Conservation (phyloP, 306 rosid species). For the Canavalia gladiata region DNA sequence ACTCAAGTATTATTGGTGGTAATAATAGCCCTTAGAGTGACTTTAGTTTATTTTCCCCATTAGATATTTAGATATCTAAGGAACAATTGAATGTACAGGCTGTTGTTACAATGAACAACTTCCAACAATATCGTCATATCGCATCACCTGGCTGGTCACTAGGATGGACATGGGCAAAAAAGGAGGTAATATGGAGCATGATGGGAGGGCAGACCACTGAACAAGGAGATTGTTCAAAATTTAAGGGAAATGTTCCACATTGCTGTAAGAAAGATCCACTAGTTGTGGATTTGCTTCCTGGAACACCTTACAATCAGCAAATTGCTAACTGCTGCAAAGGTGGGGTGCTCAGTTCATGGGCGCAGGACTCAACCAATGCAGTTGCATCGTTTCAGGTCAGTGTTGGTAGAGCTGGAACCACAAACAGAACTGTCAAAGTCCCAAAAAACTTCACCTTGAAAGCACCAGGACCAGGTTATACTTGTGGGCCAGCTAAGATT, state of each 20-base stretch:
- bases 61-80: slow-evolving; percentile 37
- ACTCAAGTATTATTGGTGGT: neutral
- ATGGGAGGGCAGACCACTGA: slow-evolving; percentile 84
- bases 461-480: slow-evolving; percentile 93
- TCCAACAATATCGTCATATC: slow-evolving; percentile 86
- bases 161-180: slow-evolving; percentile 91
- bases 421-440: slow-evolving; percentile 69
- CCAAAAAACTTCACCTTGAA: slow-evolving; percentile 82
- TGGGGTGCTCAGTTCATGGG: slow-evolving; percentile 85
- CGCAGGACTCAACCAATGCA: slow-evolving; percentile 74
- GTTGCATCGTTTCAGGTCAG: slow-evolving; percentile 80
- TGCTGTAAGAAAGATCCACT: slow-evolving; percentile 80
- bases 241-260: slow-evolving; percentile 67
- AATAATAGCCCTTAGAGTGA: slow-evolving; percentile 3
- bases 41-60: slow-evolving; percentile 29
- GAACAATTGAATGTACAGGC: slow-evolving; percentile 64
- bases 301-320: slow-evolving; percentile 91
- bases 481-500: slow-evolving; percentile 72
- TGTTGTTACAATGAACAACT: slow-evolving; percentile 76
- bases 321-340: slow-evolving; percentile 93
- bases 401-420: slow-evolving; percentile 84
- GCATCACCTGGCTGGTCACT: slow-evolving; percentile 83
- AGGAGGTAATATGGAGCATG: slow-evolving; percentile 91
- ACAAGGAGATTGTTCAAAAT: slow-evolving; percentile 92
- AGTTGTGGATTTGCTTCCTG: slow-evolving; percentile 81